Percentiles rank a stretch among this genome's conserved stretches.
phyloP scores from a whole-genome alignment of 2,329 filamentous ascomycete species.

The Cladosporium austrohemisphaericum region DNA sequence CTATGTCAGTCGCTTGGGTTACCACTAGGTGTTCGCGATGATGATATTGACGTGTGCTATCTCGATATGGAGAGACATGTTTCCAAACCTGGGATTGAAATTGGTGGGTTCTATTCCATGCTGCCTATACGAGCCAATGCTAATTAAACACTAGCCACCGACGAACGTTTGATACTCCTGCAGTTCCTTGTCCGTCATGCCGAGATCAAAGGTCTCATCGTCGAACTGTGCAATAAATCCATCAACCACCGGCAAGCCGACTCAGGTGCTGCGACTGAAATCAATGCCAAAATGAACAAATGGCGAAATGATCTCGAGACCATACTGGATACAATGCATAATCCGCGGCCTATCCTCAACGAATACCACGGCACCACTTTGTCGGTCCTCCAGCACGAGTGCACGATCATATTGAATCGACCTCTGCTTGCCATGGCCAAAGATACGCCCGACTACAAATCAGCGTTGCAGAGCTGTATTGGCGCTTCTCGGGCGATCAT shows the following conservation, averaged over 20 bases:
- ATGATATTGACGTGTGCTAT: slow-evolving; percentile 58
- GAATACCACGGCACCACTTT: slow-evolving; percentile 43
- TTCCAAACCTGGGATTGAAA: slow-evolving; percentile 6
- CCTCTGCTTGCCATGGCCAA: slow-evolving; percentile 48
- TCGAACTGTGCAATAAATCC: slow-evolving; percentile 53
- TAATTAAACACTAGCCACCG: not conserved
- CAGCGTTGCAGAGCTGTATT: slow-evolving; percentile 51
- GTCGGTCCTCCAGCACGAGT: slow-evolving; percentile 47
- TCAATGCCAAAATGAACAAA: slow-evolving; percentile 48
- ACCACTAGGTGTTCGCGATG: slow-evolving; percentile 53
- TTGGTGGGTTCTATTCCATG: not conserved
- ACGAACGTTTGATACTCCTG: slow-evolving; percentile 7
- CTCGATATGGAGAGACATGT: slow-evolving; percentile 47
- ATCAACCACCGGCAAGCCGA: slow-evolving; percentile 43
- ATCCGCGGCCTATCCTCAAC: slow-evolving; percentile 19
- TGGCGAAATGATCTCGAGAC: slow-evolving; percentile 55
- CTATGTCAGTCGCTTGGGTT: slow-evolving; percentile 55
- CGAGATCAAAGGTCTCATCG: slow-evolving; percentile 48
- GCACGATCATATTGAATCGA: slow-evolving; percentile 50
- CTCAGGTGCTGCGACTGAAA: slow-evolving; percentile 37
- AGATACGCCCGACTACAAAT: slow-evolving; percentile 43
- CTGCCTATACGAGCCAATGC: not conserved
- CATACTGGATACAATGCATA: slow-evolving; percentile 25
- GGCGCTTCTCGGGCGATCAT: slow-evolving; percentile 49
- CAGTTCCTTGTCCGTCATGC: slow-evolving; percentile 46